Conservation (phyloP, 2,329 filamentous ascomycete species). For the Fusarium tuaranense region DNA sequence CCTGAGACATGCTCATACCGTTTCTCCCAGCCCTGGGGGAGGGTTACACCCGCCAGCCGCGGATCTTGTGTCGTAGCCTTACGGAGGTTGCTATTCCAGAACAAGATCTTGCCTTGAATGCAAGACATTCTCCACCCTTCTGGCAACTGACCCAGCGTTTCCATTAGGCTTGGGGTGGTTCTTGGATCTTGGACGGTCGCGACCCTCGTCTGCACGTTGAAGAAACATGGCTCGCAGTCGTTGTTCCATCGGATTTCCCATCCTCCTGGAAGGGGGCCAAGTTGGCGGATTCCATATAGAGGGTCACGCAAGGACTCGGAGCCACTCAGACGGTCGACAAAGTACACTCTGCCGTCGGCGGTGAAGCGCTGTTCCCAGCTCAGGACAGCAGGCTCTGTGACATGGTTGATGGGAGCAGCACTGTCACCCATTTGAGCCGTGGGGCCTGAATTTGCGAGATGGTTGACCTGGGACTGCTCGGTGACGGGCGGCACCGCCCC, state of each 20-base stretch:
- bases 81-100: background rate
- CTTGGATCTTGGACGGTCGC: background rate
- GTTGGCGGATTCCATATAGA: background rate
- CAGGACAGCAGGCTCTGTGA: background rate
- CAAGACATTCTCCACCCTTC: background rate
- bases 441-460: background rate
- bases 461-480: background rate
- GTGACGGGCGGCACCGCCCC: background rate
- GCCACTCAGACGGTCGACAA: background rate
- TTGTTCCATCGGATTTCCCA: background rate
- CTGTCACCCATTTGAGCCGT: background rate
- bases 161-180: background rate
- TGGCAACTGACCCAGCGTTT: background rate
- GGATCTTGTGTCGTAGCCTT: background rate
- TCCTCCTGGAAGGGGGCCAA: background rate
- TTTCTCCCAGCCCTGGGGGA: background rate
- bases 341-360: background rate
- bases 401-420: background rate
- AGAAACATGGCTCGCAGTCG: background rate
- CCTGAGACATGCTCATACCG: background rate
- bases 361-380: background rate
- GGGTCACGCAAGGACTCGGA: background rate
- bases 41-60: background rate
- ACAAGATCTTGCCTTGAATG: background rate
- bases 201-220: background rate